Percentiles rank a stretch among this genome's conserved stretches.
phyloP scores from a whole-genome alignment of 2,329 filamentous ascomycete species.

The Hypoxylon sp. region DNA sequence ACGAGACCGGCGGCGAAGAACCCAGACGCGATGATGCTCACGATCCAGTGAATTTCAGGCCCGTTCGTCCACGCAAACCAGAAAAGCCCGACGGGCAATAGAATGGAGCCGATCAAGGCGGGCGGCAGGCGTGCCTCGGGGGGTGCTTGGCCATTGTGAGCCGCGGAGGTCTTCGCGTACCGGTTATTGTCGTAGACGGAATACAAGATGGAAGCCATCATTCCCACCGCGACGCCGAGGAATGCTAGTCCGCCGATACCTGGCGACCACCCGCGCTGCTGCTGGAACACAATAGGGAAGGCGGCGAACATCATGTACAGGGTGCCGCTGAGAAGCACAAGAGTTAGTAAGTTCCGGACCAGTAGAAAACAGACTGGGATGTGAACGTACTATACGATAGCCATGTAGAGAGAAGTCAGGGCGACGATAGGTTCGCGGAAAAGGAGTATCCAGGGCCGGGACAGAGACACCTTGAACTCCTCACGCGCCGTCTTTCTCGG shows the following conservation, averaged over 20 bases:
- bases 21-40: conserved; percentile 50
- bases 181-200: conserved; percentile 63
- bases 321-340: conserved; percentile 48
- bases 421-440: conserved; percentile 76
- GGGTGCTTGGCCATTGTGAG: conserved; percentile 62
- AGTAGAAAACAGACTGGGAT: not conserved
- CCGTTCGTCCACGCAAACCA: conserved; percentile 74
- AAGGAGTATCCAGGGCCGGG: conserved; percentile 72
- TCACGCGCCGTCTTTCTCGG: conserved; percentile 56
- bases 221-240: conserved; percentile 73
- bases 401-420: conserved; percentile 71
- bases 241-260: conserved; percentile 71
- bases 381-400: conserved; percentile 57
- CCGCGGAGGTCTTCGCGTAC: conserved; percentile 56
- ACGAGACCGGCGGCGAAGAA: conserved; percentile 54
- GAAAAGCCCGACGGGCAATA: conserved; percentile 71
- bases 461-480: conserved; percentile 65
- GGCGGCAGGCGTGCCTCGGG: conserved; percentile 72
- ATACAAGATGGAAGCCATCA: conserved; percentile 65
- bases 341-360: conserved; percentile 13
- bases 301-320: conserved; percentile 68
- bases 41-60: conserved; percentile 60
- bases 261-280: conserved; percentile 63
- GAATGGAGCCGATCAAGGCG: conserved; percentile 67
- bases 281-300: conserved; percentile 72